phyloP scores from a whole-genome alignment of 495 filamentous ascomycete species.

The Aspergillus campestris region DNA sequence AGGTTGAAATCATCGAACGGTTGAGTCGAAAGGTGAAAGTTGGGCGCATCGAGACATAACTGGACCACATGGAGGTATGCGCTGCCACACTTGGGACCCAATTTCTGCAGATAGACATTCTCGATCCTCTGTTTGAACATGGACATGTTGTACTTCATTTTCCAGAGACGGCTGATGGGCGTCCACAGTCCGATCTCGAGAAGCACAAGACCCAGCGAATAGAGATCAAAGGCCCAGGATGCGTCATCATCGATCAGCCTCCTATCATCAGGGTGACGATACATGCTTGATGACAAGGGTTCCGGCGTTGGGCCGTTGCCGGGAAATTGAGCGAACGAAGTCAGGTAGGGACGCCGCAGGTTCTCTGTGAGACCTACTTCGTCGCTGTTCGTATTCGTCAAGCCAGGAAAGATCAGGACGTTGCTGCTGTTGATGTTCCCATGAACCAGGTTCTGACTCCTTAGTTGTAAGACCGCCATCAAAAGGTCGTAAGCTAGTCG shows the following conservation, averaged over 20 bases:
- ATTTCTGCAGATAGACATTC: conserved; percentile 52
- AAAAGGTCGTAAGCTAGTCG: conserved; percentile 72
- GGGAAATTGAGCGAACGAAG: conserved; percentile 75
- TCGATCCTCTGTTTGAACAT: conserved; percentile 57
- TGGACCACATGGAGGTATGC: conserved; percentile 77
- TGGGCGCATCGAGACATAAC: conserved; percentile 67
- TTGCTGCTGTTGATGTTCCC: conserved; percentile 74
- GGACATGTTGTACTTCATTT: conserved; percentile 54
- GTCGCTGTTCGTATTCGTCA: conserved; percentile 31
- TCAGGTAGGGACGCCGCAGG: conserved; percentile 66
- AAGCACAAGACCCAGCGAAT: conserved; percentile 74
- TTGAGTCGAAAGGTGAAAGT: conserved; percentile 51
- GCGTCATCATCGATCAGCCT: conserved; percentile 44
- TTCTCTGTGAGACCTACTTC: conserved; percentile 39
- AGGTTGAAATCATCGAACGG: conserved; percentile 39
- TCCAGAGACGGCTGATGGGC: conserved; percentile 60
- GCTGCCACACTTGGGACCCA: conserved; percentile 64
- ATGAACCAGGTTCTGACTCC: conserved; percentile 68
- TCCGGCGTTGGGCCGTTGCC: conserved; percentile 48
- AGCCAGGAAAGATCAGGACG: conserved; percentile 64
- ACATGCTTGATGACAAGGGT: conserved; percentile 52
- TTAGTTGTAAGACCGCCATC: conserved; percentile 65
- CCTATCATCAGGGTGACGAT: conserved; percentile 71
- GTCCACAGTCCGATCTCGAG: conserved; percentile 86
- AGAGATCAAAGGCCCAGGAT: conserved; percentile 65